phyloP scores from a whole-genome alignment of 1,284 basidiomycete species.

The Abortiporus biennis region DNA sequence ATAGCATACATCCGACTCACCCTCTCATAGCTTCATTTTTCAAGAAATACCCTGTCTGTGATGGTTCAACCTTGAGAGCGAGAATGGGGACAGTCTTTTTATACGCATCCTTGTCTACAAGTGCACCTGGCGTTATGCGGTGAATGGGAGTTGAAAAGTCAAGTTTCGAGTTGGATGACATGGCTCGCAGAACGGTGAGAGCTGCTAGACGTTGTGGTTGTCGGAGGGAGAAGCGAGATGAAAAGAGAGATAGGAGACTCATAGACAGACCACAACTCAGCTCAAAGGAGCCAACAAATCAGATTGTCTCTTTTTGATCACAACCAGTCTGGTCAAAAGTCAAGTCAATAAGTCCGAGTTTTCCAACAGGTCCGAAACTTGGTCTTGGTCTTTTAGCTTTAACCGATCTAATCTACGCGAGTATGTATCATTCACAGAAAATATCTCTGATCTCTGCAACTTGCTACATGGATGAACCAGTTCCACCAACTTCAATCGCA shows the following conservation, averaged over 20 bases:
- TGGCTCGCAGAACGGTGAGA: neutral
- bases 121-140: slow-evolving; percentile 35
- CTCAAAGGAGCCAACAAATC: too few relatives aligned
- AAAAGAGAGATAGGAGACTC: too few relatives aligned
- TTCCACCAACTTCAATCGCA: neutral
- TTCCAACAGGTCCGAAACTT: too few relatives aligned
- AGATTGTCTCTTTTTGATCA: too few relatives aligned
- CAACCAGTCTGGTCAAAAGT: too few relatives aligned
- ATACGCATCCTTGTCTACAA: slow-evolving; percentile 61
- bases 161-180: slow-evolving; percentile 20
- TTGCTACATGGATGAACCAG: too few relatives aligned
- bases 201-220: neutral
- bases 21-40: slow-evolving; percentile 50
- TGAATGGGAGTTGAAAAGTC: slow-evolving; percentile 49
- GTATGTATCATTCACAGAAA: too few relatives aligned
- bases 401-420: too few relatives aligned
- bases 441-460: too few relatives aligned
- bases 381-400: too few relatives aligned
- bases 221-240: neutral
- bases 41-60: slow-evolving; percentile 48
- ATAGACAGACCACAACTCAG: too few relatives aligned
- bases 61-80: slow-evolving; percentile 56
- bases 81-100: slow-evolving; percentile 58
- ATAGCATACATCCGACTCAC: slow-evolving; percentile 32
- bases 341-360: too few relatives aligned